phyloP scores from a whole-genome alignment of 331 rosid genomes.

The Phaseolus coccineus region DNA sequence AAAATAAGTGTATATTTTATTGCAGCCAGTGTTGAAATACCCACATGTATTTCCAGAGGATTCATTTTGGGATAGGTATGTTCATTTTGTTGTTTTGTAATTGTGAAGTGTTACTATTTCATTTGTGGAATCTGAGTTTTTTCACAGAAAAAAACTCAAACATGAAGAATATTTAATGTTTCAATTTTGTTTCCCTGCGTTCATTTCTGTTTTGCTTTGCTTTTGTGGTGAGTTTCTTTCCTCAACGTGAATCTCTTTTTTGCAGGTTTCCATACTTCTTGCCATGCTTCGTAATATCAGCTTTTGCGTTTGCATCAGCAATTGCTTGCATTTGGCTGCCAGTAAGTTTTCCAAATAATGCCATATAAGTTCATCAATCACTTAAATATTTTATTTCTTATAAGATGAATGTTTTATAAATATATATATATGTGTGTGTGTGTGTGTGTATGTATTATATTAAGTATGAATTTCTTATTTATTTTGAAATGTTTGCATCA shows the following conservation, averaged over 20 bases:
- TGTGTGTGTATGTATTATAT: no score
- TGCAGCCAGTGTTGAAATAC: conserved; percentile 80
- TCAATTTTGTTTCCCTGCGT: not conserved
- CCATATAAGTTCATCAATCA: not conserved
- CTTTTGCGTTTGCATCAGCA: conserved; percentile 53
- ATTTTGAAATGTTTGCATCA: conserved; percentile 1
- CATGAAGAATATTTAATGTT: not conserved
- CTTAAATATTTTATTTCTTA: no score
- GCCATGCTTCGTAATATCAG: conserved; percentile 69
- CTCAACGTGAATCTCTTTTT: conserved; percentile 2
- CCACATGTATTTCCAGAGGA: conserved; percentile 70
- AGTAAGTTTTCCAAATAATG: conserved; percentile 49
- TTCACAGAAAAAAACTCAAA: no score
- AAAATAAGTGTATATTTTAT: not conserved
- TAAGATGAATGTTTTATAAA: no score
- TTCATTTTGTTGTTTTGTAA: not conserved
- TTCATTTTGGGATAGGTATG: conserved; percentile 81
- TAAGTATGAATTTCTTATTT: no score
- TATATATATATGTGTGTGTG: no score
- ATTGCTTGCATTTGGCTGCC: conserved; percentile 75
- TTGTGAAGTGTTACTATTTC: not conserved
- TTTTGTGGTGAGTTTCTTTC: conserved; percentile 10
- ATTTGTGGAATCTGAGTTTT: no score
- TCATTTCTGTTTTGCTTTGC: not conserved
- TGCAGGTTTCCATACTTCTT: conserved; percentile 88